Base-by-base conservation (phyloP, 2,329 filamentous ascomycete genomes). In the Colletotrichum coccodes region DNA sequence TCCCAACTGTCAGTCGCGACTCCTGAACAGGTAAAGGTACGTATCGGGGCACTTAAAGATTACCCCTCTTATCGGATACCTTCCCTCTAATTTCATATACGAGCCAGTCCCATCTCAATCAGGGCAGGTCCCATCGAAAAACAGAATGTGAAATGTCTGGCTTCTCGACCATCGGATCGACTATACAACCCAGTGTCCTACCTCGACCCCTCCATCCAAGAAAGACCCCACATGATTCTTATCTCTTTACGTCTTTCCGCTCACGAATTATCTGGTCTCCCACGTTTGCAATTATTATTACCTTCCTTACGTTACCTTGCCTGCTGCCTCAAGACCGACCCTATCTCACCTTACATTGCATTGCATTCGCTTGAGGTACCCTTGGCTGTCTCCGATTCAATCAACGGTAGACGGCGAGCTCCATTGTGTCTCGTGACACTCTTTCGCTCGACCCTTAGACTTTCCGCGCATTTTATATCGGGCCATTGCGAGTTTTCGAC, bases 351-450 rank as follows among this genome's bases (percentile, higher is more conserved):
- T 46, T 32, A 40, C 40, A 46, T 23, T 58, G 40, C n/a, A 44
- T 47, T 47, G 11, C n/a, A 44, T 47, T 47, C 6, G 40, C 21
- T 59, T 44, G 28, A 42, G 40, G 28, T 23, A 36, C 42, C 14
- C 56, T 23, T 16, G 40, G 18, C 42, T 26, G 26, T 8, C 12
- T 36, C 42, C 23, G 56, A 47, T 12, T 21, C 14, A 36, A 50
- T 44, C 16, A 49, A 52, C 64, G 64, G 64, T 36, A 42, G 23
- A 40, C 65, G 60, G 65, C 65, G 65, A 64, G 65, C 65, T 68
- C 65, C 60, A 64, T 53, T 59, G 53, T 30, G 60, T 68, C 65
- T 68, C 65, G 53, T 68, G 60, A 54, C 60, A 53, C 46, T 30
- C 23, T 40, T 28, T 46, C 44, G 16, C 44, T 47, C 21, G 58